Conservation (phyloP, 1,284 basidiomycete species). For the Meira miltonrushii region DNA sequence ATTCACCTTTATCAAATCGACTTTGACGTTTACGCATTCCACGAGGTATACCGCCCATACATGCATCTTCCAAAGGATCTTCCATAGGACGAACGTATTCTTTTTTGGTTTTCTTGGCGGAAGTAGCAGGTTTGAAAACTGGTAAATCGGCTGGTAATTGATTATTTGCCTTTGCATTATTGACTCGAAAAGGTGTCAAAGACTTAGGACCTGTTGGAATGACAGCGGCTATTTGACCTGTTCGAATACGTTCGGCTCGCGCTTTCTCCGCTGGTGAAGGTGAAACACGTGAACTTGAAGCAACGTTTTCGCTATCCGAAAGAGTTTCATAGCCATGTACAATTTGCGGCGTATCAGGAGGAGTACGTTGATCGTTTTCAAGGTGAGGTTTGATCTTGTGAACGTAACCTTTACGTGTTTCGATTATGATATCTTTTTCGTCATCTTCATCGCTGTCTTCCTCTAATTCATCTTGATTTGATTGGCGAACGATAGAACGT, state of each 20-base stretch:
- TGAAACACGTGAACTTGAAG: background rate
- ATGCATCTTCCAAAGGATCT: slow-evolving; percentile 30
- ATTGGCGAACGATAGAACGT: slow-evolving; percentile 2
- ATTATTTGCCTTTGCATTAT: background rate
- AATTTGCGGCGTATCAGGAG: background rate
- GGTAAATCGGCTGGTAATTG: background rate
- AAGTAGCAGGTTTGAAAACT: background rate
- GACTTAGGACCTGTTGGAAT: slow-evolving; percentile 5
- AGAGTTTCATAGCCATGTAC: background rate
- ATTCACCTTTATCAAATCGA: background rate
- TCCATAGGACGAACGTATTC: slow-evolving; percentile 5
- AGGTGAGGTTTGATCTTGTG: slow-evolving; percentile 1
- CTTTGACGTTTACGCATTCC: background rate
- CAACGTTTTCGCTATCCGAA: background rate
- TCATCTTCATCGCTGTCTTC: background rate
- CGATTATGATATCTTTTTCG: slow-evolving; percentile 6
- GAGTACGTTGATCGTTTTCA: slow-evolving; percentile 2
- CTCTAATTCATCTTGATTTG: background rate
- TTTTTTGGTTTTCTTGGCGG: background rate
- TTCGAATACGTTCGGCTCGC: background rate
- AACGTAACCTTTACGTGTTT: slow-evolving; percentile 1
- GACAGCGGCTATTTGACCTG: slow-evolving; percentile 6
- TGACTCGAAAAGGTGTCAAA: background rate
- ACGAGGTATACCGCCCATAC: slow-evolving; percentile 19
- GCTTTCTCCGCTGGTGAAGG: background rate